phyloP scores from a whole-genome alignment of 2,329 filamentous ascomycete genomes.

The Trichoderma guizhouense region DNA sequence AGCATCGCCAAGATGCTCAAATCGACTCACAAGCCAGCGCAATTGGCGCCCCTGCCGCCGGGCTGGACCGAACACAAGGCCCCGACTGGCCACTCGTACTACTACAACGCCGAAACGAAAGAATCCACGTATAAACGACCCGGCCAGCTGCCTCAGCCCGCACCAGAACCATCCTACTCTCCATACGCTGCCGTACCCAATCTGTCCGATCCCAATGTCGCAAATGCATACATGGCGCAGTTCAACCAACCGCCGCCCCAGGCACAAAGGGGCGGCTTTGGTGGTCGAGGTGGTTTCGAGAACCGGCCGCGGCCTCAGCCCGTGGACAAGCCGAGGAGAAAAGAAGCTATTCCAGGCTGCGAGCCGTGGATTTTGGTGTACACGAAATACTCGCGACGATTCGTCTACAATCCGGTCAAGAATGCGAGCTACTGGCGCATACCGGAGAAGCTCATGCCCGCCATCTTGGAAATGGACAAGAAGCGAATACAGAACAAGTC shows the following conservation, averaged over 20 bases:
- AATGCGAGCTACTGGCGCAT: conserved; percentile 95
- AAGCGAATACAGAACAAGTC: conserved; percentile 63
- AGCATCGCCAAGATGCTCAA: conserved; percentile 53
- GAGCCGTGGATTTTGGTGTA: conserved; percentile 90
- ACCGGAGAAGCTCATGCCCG: conserved; percentile 79
- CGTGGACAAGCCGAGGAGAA: conserved; percentile 75
- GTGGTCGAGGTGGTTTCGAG: conserved; percentile 47
- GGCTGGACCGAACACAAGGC: conserved; percentile 95
- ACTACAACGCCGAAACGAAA: conserved; percentile 78
- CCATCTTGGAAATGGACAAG: conserved; percentile 69
- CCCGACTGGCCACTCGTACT: conserved; percentile 82
- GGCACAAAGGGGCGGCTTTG: conserved; percentile 27
- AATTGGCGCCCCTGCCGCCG: conserved; percentile 60
- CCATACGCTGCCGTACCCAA: conserved; percentile 32
- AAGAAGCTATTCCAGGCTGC: conserved; percentile 72
- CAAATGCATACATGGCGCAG: conserved; percentile 60
- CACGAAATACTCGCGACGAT: conserved; percentile 83
- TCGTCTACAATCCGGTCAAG: conserved; percentile 83
- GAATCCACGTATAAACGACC: conserved; percentile 85
- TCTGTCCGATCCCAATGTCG: conserved; percentile 53
- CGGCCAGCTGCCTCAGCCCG: conserved; percentile 31
- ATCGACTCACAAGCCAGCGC: conserved; percentile 65
- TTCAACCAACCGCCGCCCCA: conserved; percentile 42
- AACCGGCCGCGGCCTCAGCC: conserved; percentile 64
- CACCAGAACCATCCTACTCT: conserved; percentile 31